Conservation (phyloP, 2,329 filamentous ascomycete genomes). For the Trichoderma sp. region DNA sequence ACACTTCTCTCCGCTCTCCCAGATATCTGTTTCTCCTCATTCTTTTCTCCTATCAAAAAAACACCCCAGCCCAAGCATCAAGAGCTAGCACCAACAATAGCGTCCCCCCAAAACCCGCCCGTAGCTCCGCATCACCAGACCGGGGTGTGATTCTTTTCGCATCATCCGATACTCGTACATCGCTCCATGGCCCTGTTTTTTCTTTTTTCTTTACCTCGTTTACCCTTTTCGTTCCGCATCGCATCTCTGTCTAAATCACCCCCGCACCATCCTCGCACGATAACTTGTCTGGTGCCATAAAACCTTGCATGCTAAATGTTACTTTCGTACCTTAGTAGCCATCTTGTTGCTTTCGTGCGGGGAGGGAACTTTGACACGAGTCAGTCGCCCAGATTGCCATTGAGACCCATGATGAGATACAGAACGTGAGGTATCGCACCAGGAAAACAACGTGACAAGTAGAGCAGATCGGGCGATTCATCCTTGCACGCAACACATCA, state of each 20-base stretch:
- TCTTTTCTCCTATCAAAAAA: background rate
- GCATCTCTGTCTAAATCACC: background rate
- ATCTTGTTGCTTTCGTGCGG: background rate
- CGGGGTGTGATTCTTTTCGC: constrained; percentile 5
- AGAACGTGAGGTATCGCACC: background rate
- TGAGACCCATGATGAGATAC: background rate
- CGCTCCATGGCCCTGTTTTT: background rate
- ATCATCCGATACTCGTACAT: constrained; percentile 11
- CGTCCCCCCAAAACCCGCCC: background rate
- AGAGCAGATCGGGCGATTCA: background rate
- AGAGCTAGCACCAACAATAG: background rate
- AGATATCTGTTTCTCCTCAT: background rate
- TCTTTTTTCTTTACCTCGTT: background rate
- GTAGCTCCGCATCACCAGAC: constrained; percentile 11
- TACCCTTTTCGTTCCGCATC: background rate
- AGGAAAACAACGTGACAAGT: background rate
- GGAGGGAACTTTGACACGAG: background rate
- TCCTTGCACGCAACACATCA: background rate
- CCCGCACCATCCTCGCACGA: background rate
- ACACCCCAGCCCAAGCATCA: background rate
- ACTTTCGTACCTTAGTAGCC: background rate
- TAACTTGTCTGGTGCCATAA: background rate
- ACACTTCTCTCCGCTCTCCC: background rate
- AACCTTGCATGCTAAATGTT: background rate
- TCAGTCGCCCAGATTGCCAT: background rate